These are phyloP conservation scores for Colletotrichum higginsianum DNA, from an alignment of 2,329 filamentous ascomycete genomes.

Conservation along the genomic window DNA sequence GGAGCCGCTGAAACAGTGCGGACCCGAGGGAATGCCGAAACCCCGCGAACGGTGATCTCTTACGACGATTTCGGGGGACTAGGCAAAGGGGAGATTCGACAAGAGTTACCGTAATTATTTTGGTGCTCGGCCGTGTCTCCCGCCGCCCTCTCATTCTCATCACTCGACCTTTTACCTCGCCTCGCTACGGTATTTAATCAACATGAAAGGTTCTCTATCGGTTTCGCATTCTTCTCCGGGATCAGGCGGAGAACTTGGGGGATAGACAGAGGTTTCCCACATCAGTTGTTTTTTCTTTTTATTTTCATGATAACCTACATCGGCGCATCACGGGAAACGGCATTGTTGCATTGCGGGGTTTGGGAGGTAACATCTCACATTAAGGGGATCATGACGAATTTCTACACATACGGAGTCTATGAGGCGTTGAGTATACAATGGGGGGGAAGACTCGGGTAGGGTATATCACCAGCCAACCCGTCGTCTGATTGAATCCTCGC, in stretches of 20 bases:
- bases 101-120: not conserved
- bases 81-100: not conserved
- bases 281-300: not conserved
- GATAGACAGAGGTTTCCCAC: conserved; percentile 13
- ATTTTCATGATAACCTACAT: not conserved
- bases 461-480: not conserved
- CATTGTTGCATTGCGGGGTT: conserved; percentile 36
- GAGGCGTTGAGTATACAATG: not conserved
- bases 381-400: not conserved
- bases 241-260: not conserved
- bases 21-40: conserved; percentile 20
- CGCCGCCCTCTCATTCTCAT: not conserved
- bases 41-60: conserved; percentile 7
- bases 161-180: not conserved
- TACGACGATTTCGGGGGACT: not conserved
- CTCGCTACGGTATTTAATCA: conserved; percentile 30
- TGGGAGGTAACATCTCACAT: conserved; percentile 15
- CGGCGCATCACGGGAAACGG: conserved; percentile 32
- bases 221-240: conserved; percentile 9
- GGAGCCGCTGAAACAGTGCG: conserved; percentile 35
- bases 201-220: conserved; percentile 18
- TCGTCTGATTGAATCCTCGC: conserved; percentile 2
- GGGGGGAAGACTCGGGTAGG: not conserved
- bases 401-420: conserved; percentile 13
- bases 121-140: not conserved